phyloP scores from a whole-genome alignment of 2,329 filamentous ascomycete species.

The Paraphaeosphaeria sporulosa region DNA sequence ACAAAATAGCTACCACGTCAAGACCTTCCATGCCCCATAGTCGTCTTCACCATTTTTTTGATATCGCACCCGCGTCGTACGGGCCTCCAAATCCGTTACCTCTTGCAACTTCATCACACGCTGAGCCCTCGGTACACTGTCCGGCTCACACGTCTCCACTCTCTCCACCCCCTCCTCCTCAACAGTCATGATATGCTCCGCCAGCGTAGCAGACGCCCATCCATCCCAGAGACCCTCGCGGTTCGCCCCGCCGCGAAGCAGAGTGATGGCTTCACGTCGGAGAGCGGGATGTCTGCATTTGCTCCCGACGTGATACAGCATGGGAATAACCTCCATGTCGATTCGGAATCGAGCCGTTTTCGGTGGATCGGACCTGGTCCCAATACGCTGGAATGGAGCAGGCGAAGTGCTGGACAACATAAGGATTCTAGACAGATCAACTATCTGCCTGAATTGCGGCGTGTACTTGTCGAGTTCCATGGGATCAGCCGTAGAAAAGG shows the following conservation, averaged over 20 bases:
- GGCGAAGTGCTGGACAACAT: neutral
- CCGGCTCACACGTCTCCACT: neutral
- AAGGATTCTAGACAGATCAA: neutral
- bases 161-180: slow-evolving; percentile 10
- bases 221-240: slow-evolving; percentile 23
- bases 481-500: neutral
- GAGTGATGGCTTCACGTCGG: slow-evolving; percentile 15
- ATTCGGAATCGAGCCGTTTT: slow-evolving; percentile 3
- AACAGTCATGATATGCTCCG: slow-evolving; percentile 6
- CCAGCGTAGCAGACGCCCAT: slow-evolving; percentile 3
- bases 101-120: slow-evolving; percentile 8
- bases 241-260: slow-evolving; percentile 5
- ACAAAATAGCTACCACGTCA: slow-evolving; percentile 3
- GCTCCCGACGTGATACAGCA: slow-evolving; percentile 12
- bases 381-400: neutral
- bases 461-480: slow-evolving; percentile 7
- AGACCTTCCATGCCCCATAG: neutral
- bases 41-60: neutral
- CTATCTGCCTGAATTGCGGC: slow-evolving; percentile 1
- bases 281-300: slow-evolving; percentile 18
- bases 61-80: slow-evolving; percentile 2
- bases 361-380: neutral
- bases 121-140: neutral
- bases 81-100: slow-evolving; percentile 7
- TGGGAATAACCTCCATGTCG: slow-evolving; percentile 14